These are phyloP conservation scores for Acer negundo DNA, from an alignment of 345 rosid genomes.

Conservation along the genomic window DNA sequence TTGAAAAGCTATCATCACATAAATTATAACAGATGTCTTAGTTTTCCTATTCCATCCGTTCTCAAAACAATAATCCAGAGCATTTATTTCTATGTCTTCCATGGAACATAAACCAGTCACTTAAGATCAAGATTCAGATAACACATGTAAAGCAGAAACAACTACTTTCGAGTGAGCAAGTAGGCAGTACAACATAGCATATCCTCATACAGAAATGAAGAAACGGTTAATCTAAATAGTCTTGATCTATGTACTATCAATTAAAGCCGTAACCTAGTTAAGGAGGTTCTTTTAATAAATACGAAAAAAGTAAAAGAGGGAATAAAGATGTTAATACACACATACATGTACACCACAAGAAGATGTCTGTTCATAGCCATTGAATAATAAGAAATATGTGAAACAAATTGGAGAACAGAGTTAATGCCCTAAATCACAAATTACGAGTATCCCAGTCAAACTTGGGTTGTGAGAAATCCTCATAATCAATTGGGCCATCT, in stretches of 20 bases:
- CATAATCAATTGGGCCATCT: conserved; percentile 85
- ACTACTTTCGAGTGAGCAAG: conserved; percentile 10
- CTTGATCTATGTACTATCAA: conserved; percentile 4
- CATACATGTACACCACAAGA: background rate
- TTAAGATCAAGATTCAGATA: background rate
- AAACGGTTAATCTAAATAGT: background rate
- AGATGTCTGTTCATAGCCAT: background rate
- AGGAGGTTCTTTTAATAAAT: background rate
- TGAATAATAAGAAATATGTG: conserved; percentile 9
- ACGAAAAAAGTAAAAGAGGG: background rate
- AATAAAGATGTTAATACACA: background rate
- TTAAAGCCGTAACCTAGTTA: background rate
- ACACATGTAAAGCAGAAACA: background rate
- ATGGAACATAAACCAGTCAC: background rate
- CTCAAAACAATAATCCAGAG: background rate
- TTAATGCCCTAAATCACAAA: conserved; percentile 29
- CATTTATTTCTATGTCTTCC: background rate
- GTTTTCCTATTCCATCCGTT: background rate
- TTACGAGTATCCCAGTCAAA: conserved; percentile 88
- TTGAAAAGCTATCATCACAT: background rate
- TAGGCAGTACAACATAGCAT: background rate
- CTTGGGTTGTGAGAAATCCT: conserved; percentile 83
- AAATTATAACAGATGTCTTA: background rate
- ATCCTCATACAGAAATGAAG: background rate
- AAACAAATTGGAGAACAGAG: conserved; percentile 25